Percentiles rank a stretch among this genome's conserved stretches.
These are phyloP conservation scores for Akanthomyces uredinophilus DNA, from an alignment of 2,329 filamentous ascomycete species.

Conservation along the genomic window DNA sequence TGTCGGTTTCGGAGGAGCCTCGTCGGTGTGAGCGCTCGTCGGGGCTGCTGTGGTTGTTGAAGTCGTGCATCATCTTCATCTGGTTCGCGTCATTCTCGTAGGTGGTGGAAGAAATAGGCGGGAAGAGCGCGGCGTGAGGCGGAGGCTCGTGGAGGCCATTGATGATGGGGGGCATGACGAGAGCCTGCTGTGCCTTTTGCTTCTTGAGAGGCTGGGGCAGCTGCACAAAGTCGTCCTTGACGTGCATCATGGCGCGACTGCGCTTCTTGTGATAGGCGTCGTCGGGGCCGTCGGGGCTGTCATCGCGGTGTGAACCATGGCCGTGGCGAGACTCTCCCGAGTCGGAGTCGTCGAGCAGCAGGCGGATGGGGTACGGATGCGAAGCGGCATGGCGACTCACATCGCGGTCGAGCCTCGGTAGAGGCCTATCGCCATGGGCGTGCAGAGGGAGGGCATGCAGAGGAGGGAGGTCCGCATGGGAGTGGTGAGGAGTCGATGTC, in stretches of 20 bases:
- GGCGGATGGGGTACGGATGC: constrained; percentile 33
- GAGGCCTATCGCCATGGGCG: constrained; percentile 39
- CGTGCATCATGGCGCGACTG: constrained; percentile 36
- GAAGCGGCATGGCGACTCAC: constrained; percentile 26
- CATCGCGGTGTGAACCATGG: constrained; percentile 41
- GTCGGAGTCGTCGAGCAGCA: constrained; percentile 37
- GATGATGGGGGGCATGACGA: constrained; percentile 58
- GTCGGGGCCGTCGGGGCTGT: constrained; percentile 37
- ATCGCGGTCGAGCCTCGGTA: constrained; percentile 51
- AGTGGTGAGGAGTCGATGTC: constrained; percentile 39
- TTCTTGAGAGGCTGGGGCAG: constrained; percentile 61
- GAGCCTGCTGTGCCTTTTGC: constrained; percentile 53
- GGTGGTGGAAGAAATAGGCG: constrained; percentile 54
- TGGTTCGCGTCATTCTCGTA: constrained; percentile 44
- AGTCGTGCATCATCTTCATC: constrained; percentile 36
- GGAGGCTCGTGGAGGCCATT: constrained; percentile 59
- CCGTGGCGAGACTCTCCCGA: constrained; percentile 36
- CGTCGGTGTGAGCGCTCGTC: constrained; percentile 22
- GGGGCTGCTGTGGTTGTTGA: constrained; percentile 31
- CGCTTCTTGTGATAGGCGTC: constrained; percentile 51
- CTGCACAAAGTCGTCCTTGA: constrained; percentile 59
- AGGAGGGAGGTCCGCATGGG: constrained; percentile 49
- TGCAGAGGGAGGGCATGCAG: constrained; percentile 44
- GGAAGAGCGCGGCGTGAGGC: constrained; percentile 56
- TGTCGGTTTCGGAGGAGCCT: constrained; percentile 28